Base-by-base conservation (phyloP, 768 basidiomycete genomes). In the Termitomyces sp. region DNA sequence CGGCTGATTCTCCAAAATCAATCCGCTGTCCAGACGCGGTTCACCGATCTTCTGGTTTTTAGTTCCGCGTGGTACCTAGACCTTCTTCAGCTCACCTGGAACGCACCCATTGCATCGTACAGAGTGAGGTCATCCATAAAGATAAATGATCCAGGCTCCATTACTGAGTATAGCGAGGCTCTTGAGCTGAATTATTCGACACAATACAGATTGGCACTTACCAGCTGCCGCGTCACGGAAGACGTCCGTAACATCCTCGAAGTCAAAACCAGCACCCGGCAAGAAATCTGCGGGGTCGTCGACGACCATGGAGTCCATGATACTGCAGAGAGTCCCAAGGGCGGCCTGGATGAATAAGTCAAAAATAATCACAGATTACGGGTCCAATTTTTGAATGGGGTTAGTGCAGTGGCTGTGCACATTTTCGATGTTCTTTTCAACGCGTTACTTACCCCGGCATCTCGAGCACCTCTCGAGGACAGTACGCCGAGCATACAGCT, bases 61-160 rank as follows among this genome's bases (percentile, higher is more conserved):
- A 64, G 61, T 56, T 59, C 13, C 12, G 23, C 20, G 18, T 50
- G 57, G 14, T 12, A 14, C 43, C 14, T 28, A 16, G 44, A 43
- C 44, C 35, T 20, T 53, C 40, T 48, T 18, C 43, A 55, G 66
- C 77, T 59, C 68, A 90, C 92, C 82, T 95, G 90, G 56, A 97
- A 85, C 14, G 93, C 91, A 65, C 89, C 90, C 94, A 98, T 96
- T n/a, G 93, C 87, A 61, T 98, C 95, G 61, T 87, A 82, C 50
- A 96, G 77, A 18, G 84, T 82, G 64, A 93, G 88, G 33, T 81
- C 83, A 0, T 86, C 81, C 66, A 84, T 85, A 36, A 92, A 79
- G 6, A 94, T 60, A 59, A 93, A 73, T 40, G 78, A 78, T 13
- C 84, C 85, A 0, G 79, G 74, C 33, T 80, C 75, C 82, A 96